Evolutionary conservation across 176 grass and related monocot genomes (phyloP).

Genomic region (Metroxylon sagu): DNA sequence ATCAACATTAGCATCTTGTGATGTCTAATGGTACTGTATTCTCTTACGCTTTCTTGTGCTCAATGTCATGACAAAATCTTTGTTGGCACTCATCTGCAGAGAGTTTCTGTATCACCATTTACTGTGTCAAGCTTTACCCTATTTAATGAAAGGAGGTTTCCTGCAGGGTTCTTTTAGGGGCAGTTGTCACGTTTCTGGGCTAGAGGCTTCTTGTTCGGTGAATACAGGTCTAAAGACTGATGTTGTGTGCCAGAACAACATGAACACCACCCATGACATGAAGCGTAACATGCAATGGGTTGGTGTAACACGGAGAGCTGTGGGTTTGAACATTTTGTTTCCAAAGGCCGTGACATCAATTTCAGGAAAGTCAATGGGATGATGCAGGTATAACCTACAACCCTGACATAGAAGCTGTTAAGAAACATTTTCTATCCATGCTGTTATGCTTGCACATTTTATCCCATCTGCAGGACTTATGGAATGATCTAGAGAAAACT

Average conservation of each 20-base stretch:
- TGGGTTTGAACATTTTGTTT: no score
- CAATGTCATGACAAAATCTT: no score
- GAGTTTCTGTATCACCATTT: no score
- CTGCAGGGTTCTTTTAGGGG: constrained; percentile 25
- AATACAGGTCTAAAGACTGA: constrained; percentile 27
- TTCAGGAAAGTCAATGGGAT: constrained; percentile 12
- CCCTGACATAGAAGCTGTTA: no score
- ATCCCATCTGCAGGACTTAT: background rate
- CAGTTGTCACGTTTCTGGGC: constrained; percentile 19
- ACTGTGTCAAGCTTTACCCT: background rate
- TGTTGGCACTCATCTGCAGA: no score
- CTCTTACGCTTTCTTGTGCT: no score
- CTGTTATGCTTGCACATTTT: background rate
- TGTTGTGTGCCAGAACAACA: constrained; percentile 10
- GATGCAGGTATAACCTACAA: no score
- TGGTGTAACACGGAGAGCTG: no score
- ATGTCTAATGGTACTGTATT: no score
- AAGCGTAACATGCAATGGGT: background rate
- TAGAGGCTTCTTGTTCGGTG: constrained; percentile 24
- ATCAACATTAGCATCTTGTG: no score
- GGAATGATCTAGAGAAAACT: background rate
- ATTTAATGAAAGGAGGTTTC: constrained; percentile 6
- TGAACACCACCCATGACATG: constrained; percentile 11
- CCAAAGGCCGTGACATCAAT: background rate
- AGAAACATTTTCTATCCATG: background rate